Evolutionary conservation across 495 filamentous ascomycete genomes (phyloP).

Genomic region (Annulohypoxylon nitens): DNA sequence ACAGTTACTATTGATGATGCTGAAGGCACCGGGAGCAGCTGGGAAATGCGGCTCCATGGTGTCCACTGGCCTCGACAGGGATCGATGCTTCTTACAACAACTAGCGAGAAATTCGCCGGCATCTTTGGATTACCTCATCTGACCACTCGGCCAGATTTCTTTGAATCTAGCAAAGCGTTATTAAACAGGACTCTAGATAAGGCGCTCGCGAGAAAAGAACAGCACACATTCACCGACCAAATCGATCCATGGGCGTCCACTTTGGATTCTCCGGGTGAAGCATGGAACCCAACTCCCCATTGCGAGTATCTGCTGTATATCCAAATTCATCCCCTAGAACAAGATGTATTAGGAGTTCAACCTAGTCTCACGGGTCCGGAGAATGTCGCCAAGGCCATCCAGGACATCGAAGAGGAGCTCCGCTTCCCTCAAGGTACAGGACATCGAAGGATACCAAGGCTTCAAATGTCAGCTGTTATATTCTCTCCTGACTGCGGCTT

Average conservation of each 20-base stretch:
- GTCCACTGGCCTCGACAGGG: constrained; percentile 85
- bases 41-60: constrained; percentile 81
- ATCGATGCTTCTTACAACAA: constrained; percentile 82
- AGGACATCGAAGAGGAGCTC: constrained; percentile 84
- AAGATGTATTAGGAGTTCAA: constrained; percentile 55
- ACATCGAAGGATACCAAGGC: constrained; percentile 71
- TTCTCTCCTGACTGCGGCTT: constrained; percentile 96
- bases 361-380: constrained; percentile 47
- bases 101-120: constrained; percentile 91
- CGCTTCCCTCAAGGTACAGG: constrained; percentile 87
- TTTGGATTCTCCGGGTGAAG: constrained; percentile 67
- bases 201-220: constrained; percentile 72
- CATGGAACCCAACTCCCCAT: constrained; percentile 71
- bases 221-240: constrained; percentile 58
- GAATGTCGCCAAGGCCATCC: constrained; percentile 62
- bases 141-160: constrained; percentile 73
- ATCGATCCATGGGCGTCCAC: constrained; percentile 72
- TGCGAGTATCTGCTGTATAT: constrained; percentile 92
- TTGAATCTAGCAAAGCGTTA: constrained; percentile 72
- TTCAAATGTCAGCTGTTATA: constrained; percentile 85
- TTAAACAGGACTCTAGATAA: constrained; percentile 78
- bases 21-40: constrained; percentile 73
- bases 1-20: constrained; percentile 78
- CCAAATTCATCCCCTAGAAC: constrained; percentile 77
- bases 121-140: constrained; percentile 91